phyloP scores from a whole-genome alignment of 352 stramenopile genomes.

The Globisporangium rhizosaccharum region DNA sequence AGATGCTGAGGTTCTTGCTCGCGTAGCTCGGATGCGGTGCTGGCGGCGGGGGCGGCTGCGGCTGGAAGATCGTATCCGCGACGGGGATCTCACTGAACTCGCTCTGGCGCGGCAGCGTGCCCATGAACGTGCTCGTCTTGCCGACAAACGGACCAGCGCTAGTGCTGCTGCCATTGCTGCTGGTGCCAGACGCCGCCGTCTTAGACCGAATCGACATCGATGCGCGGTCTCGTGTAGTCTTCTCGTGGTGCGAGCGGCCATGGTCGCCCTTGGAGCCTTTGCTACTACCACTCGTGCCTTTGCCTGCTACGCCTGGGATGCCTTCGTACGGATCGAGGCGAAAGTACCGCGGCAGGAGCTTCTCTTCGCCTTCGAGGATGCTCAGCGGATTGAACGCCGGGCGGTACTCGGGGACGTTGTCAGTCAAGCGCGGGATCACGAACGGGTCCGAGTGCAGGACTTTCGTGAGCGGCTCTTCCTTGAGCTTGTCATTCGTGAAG shows the following conservation, averaged over 20 bases:
- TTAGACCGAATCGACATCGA: no score
- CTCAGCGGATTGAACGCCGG: constrained; percentile 65
- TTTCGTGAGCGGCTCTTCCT: constrained; percentile 38
- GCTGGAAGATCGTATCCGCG: constrained; percentile 43
- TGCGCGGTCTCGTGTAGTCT: no score
- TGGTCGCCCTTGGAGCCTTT: neutral
- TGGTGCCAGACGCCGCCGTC: neutral
- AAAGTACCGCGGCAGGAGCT: constrained; percentile 65
- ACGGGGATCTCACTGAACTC: constrained; percentile 51
- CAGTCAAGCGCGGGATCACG: constrained; percentile 64
- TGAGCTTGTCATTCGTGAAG: constrained; percentile 64
- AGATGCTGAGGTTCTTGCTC: constrained; percentile 11
- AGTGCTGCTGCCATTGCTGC: neutral
- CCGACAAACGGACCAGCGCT: constrained; percentile 6
- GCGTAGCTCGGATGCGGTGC: constrained; percentile 14
- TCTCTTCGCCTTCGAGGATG: constrained; percentile 63
- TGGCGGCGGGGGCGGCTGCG: constrained; percentile 17
- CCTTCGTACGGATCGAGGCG: constrained; percentile 35
- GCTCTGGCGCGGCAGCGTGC: constrained; percentile 42
- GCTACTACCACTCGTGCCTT: neutral
- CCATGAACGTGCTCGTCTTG: constrained; percentile 56
- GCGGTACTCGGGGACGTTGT: constrained; percentile 67
- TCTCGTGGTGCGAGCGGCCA: no score
- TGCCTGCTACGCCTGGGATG: constrained; percentile 10
- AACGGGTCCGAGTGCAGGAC: constrained; percentile 60